These are phyloP conservation scores for Candida schatavii DNA, from an alignment of 805 yeast species.

Conservation along the genomic window DNA sequence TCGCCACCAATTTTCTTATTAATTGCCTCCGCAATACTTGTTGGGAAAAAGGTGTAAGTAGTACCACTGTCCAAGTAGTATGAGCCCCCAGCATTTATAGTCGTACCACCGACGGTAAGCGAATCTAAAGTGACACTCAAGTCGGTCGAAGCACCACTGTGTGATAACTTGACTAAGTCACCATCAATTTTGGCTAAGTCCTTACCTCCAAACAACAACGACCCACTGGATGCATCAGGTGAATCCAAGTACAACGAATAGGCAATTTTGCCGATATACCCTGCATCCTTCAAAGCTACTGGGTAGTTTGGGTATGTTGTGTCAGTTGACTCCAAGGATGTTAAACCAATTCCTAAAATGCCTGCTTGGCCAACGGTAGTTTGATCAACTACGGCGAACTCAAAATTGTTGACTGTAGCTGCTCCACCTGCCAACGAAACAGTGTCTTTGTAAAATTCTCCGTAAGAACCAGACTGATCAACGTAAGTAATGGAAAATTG, in stretches of 20 bases:
- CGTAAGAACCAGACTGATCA: constrained; percentile 14
- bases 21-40: neutral
- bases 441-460: constrained; percentile 14
- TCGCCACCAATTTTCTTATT: constrained; percentile 16
- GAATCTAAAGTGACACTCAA: neutral
- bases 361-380: neutral
- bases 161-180: constrained; percentile 29
- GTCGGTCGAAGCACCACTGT: constrained; percentile 6
- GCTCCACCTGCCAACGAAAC: neutral
- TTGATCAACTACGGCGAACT: neutral
- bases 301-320: constrained; percentile 37
- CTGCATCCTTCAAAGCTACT: constrained; percentile 33
- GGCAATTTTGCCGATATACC: constrained; percentile 37
- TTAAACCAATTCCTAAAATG: neutral
- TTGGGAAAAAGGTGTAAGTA: constrained; percentile 47
- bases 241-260: constrained; percentile 47
- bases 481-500: constrained; percentile 13
- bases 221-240: constrained; percentile 25
- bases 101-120: neutral
- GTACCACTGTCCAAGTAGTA: constrained; percentile 55
- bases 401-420: neutral
- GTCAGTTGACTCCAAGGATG: constrained; percentile 1
- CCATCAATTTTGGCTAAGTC: constrained; percentile 41
- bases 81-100: too few species aligned
- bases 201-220: constrained; percentile 42